phyloP scores from a whole-genome alignment of 306 rosid species.

The Inga leiocalycina region DNA sequence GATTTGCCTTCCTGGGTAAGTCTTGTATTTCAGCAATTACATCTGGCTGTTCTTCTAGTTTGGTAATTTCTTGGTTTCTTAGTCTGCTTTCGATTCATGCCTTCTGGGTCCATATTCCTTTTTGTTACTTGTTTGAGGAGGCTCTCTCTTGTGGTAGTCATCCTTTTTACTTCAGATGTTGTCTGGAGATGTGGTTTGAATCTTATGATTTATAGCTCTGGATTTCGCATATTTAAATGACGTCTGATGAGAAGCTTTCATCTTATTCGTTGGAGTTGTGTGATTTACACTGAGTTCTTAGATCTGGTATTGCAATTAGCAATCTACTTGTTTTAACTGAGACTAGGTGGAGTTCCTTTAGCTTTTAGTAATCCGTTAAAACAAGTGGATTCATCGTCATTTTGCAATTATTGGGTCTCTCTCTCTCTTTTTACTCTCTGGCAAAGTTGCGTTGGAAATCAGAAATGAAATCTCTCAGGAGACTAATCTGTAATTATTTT shows the following conservation, averaged over 20 bases:
- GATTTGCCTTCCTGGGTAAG: slow-evolving; percentile 37
- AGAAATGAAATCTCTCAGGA: neutral
- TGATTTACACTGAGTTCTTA: neutral
- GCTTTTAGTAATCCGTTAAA: slow-evolving; percentile 1
- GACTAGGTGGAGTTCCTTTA: neutral
- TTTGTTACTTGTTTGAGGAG: neutral
- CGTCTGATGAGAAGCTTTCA: slow-evolving; percentile 22
- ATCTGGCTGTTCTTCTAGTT: slow-evolving; percentile 46
- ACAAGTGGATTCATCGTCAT: neutral
- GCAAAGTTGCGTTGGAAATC: neutral
- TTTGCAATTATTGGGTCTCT: neutral
- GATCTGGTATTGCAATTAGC: slow-evolving; percentile 22
- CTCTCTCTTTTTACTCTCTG: neutral
- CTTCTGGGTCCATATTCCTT: slow-evolving; percentile 2
- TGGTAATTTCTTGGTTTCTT: neutral
- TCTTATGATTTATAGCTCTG: neutral
- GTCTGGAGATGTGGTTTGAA: neutral
- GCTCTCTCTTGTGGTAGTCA: neutral
- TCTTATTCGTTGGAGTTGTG: neutral
- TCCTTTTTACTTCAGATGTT: neutral
- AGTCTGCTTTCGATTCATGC: neutral
- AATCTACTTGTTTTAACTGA: neutral
- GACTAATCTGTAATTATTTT: neutral
- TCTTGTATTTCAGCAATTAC: slow-evolving; percentile 8
- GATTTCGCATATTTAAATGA: neutral